Evolutionary conservation across 2,329 filamentous ascomycete species (phyloP).

Genomic region (Diaporthe destruens): DNA sequence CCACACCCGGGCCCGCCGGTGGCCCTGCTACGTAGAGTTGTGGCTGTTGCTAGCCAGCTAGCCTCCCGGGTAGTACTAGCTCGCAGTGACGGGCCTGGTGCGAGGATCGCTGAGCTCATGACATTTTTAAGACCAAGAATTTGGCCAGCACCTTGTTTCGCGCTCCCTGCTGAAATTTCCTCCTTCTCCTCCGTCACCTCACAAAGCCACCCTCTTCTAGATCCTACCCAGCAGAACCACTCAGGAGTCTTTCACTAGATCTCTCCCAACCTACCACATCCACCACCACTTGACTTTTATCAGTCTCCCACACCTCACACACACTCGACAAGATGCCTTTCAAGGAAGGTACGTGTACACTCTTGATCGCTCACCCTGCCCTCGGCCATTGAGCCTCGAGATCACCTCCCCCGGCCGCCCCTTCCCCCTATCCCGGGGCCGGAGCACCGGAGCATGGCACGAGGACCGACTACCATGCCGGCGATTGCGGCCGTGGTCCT

Average conservation of each 20-base stretch:
- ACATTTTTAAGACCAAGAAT: slow-evolving; percentile 32
- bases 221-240: neutral
- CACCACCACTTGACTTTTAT: slow-evolving; percentile 38
- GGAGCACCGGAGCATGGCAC: neutral
- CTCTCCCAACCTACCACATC: slow-evolving; percentile 20
- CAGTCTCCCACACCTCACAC: slow-evolving; percentile 44
- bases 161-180: slow-evolving; percentile 35
- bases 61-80: slow-evolving; percentile 27
- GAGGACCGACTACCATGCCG: slow-evolving; percentile 45
- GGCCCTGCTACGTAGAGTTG: slow-evolving; percentile 1
- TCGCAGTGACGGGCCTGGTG: slow-evolving; percentile 22
- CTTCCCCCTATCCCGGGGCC: no score
- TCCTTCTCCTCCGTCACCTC: slow-evolving; percentile 8
- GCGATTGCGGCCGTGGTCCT: neutral
- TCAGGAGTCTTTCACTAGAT: slow-evolving; percentile 24
- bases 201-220: slow-evolving; percentile 6
- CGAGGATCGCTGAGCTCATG: slow-evolving; percentile 39
- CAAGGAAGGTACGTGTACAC: slow-evolving; percentile 52
- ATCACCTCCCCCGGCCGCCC: neutral
- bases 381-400: slow-evolving; percentile 45
- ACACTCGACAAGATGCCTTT: slow-evolving; percentile 54
- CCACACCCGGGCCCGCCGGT: slow-evolving; percentile 17
- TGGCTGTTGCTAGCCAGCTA: slow-evolving; percentile 26
- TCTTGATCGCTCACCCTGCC: slow-evolving; percentile 21
- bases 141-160: slow-evolving; percentile 33